Percentiles rank a stretch among this genome's conserved stretches.
Conservation (phyloP, 2,329 filamentous ascomycete species). For the Phyllosticta paracitricarpa region DNA sequence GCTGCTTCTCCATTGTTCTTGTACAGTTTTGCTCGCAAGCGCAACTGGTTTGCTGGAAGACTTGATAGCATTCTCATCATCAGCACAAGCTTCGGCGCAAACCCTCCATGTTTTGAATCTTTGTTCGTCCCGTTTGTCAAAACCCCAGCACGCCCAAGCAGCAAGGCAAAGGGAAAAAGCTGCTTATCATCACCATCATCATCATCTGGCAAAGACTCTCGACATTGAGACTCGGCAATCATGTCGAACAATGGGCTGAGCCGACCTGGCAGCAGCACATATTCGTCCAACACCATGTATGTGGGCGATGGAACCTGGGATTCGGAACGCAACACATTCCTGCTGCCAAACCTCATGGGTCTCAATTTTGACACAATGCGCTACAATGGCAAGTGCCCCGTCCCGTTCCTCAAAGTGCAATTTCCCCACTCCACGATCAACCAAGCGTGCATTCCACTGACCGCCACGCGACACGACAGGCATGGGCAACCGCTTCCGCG, state of each 20-base stretch:
- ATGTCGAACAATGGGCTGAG: conserved; percentile 54
- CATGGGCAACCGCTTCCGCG: conserved; percentile 72
- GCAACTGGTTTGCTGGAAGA: background rate
- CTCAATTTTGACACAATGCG: conserved; percentile 73
- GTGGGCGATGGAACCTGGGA: conserved; percentile 83
- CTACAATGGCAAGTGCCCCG: conserved; percentile 58
- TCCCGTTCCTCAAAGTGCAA: background rate
- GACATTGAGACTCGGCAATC: conserved; percentile 10
- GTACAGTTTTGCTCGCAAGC: background rate
- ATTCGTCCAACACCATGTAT: conserved; percentile 62
- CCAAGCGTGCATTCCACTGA: background rate
- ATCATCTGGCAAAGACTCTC: background rate
- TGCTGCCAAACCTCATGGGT: conserved; percentile 67
- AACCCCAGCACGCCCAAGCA: background rate
- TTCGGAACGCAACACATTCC: conserved; percentile 63
- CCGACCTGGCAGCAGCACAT: conserved; percentile 61
- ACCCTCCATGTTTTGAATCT: background rate
- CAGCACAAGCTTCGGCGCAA: background rate
- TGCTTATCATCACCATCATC: background rate
- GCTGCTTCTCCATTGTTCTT: background rate
- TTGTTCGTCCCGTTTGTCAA: background rate
- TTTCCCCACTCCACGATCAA: background rate
- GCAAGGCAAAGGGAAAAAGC: background rate
- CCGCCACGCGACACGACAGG: conserved; percentile 37
- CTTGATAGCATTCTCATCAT: background rate